Percentiles rank a stretch among this genome's conserved stretches.
phyloP scores from a whole-genome alignment of 352 stramenopile genomes.

The Phytophthora sp. region DNA sequence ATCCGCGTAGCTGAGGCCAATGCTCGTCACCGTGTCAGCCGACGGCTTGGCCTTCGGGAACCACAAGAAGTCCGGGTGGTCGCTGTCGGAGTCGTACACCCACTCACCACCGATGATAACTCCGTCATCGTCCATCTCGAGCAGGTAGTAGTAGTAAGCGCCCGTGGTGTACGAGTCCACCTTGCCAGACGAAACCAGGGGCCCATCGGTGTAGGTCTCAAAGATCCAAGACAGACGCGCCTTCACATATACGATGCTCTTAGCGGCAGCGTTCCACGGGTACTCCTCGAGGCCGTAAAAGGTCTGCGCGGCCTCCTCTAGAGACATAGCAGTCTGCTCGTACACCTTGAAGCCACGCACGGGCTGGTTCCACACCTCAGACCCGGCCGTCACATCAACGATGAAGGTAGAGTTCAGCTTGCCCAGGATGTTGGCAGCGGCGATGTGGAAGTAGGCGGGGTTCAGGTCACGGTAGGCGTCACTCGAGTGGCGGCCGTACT shows the following conservation, averaged over 20 bases:
- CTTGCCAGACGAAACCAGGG: slow-evolving; percentile 30
- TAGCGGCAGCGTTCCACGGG: slow-evolving; percentile 48
- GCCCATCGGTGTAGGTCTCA: slow-evolving; percentile 40
- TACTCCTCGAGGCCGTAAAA: slow-evolving; percentile 50
- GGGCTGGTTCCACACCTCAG: slow-evolving; percentile 61
- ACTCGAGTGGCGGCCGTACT: slow-evolving; percentile 47
- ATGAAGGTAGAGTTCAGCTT: slow-evolving; percentile 47
- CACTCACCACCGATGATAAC: slow-evolving; percentile 49
- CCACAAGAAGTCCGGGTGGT: slow-evolving; percentile 49
- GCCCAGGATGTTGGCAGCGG: slow-evolving; percentile 46
- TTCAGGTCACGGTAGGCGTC: slow-evolving; percentile 52
- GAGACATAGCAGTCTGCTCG: slow-evolving; percentile 35
- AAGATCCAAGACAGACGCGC: slow-evolving; percentile 52
- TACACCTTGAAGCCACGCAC: slow-evolving; percentile 49
- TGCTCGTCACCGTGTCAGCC: slow-evolving; percentile 24
- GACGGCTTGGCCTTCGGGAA: slow-evolving; percentile 31
- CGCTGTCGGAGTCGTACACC: slow-evolving; percentile 34
- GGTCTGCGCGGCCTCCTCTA: slow-evolving; percentile 31
- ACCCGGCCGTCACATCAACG: slow-evolving; percentile 40
- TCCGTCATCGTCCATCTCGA: slow-evolving; percentile 40
- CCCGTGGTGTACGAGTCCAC: slow-evolving; percentile 33
- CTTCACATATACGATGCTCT: slow-evolving; percentile 49
- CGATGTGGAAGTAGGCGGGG: slow-evolving; percentile 52
- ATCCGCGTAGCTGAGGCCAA: slow-evolving; percentile 39
- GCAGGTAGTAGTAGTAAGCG: slow-evolving; percentile 38